Percentiles rank a stretch among this genome's conserved stretches.
Evolutionary conservation across 768 basidiomycete genomes (phyloP).

Genomic region (Coprinopsis sp.): DNA sequence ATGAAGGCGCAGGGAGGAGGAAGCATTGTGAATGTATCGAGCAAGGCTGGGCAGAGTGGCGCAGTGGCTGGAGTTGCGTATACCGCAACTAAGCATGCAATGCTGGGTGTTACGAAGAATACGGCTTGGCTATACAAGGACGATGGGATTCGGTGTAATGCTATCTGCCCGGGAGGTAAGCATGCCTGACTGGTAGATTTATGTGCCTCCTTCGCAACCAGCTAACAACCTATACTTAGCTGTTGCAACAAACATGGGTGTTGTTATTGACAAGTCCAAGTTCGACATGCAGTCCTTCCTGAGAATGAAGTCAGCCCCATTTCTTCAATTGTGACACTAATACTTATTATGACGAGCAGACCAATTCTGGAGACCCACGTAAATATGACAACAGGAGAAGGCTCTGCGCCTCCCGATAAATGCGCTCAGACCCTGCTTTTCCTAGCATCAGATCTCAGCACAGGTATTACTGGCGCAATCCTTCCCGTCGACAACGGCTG

Average conservation of each 20-base stretch:
- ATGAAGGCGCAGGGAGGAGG: slow-evolving; percentile 14
- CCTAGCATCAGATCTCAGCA: slow-evolving; percentile 11
- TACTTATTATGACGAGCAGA: slow-evolving; percentile 2
- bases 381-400: slow-evolving; percentile 5
- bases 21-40: slow-evolving; percentile 15
- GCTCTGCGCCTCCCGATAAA: slow-evolving; percentile 3
- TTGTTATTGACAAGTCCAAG: background rate
- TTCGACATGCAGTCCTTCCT: background rate
- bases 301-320: background rate
- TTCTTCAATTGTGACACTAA: too few species aligned
- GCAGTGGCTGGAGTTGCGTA: slow-evolving; percentile 15
- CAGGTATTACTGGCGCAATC: slow-evolving; percentile 9
- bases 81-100: slow-evolving; percentile 14
- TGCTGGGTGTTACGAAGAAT: slow-evolving; percentile 16
- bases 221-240: background rate
- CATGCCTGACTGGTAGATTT: background rate
- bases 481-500: slow-evolving; percentile 14
- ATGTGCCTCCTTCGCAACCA: background rate
- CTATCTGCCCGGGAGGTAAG: slow-evolving; percentile 12
- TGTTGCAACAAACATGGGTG: background rate
- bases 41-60: slow-evolving; percentile 14
- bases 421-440: slow-evolving; percentile 10
- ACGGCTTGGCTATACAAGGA: slow-evolving; percentile 15
- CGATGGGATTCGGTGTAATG: slow-evolving; percentile 17
- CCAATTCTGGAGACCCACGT: slow-evolving; percentile 5